These are phyloP conservation scores for Sequoia sempervirens DNA, from an alignment of 75 land plant species.

Conservation along the genomic window DNA sequence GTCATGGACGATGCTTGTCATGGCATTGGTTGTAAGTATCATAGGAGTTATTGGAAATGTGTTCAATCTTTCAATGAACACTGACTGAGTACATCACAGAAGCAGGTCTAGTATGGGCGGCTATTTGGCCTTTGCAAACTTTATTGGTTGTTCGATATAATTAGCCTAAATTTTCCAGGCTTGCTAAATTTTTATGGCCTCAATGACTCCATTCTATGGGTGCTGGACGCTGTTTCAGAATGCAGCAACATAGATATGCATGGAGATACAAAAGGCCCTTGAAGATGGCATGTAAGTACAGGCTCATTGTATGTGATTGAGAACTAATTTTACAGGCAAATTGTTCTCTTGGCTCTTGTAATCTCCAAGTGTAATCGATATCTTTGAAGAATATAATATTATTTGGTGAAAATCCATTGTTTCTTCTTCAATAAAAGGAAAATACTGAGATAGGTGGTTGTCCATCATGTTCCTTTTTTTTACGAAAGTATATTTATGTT, in stretches of 20 bases:
- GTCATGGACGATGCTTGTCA: slow-evolving; percentile 59
- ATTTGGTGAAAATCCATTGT: background rate
- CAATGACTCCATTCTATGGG: background rate
- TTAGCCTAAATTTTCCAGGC: background rate
- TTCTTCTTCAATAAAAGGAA: background rate
- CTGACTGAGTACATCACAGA: background rate
- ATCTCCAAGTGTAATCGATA: background rate
- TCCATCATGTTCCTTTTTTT: background rate
- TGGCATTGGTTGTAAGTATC: slow-evolving; percentile 64
- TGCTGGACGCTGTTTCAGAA: background rate
- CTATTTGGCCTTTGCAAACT: background rate
- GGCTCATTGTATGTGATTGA: background rate
- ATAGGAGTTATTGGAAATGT: slow-evolving; percentile 75
- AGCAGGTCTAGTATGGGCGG: background rate
- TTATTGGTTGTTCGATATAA: background rate
- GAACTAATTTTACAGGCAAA: background rate
- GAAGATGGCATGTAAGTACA: background rate
- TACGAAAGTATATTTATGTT: background rate
- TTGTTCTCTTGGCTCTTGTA: background rate
- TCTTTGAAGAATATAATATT: background rate
- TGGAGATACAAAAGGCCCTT: background rate
- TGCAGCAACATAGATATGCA: background rate
- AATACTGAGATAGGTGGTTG: background rate
- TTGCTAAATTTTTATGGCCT: background rate
- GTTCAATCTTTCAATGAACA: slow-evolving; percentile 23